These are phyloP conservation scores for Sistotremastrum suecicum DNA, from an alignment of 768 basidiomycete genomes.

Conservation along the genomic window DNA sequence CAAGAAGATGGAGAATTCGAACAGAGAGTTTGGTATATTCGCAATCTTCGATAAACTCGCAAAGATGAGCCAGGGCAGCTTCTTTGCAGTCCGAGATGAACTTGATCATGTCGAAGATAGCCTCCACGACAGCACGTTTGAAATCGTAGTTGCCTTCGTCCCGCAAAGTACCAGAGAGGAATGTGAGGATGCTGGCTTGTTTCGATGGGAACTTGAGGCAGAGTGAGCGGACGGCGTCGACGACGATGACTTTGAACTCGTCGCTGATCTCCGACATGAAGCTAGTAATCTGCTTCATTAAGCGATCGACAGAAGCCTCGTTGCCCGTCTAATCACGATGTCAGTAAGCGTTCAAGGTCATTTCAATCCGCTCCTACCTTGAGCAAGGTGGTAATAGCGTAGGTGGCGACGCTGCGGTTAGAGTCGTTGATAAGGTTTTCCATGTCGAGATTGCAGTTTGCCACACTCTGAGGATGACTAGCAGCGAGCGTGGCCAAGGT, in stretches of 20 bases:
- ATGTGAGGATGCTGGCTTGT: conserved; percentile 92
- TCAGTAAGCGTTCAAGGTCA: conserved; percentile 4
- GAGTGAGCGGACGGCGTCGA: conserved; percentile 93
- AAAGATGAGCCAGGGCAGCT: conserved; percentile 92
- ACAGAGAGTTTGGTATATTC: conserved; percentile 99
- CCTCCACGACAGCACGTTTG: conserved; percentile 97
- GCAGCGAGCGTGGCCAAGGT: conserved; percentile 84
- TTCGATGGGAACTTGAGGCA: conserved; percentile 98
- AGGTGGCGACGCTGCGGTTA: conserved; percentile 94
- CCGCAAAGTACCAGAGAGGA: conserved; percentile 90
- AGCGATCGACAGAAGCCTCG: conserved; percentile 94
- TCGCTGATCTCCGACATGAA: conserved; percentile 99
- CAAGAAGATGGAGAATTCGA: conserved; percentile 87
- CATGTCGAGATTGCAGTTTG: conserved; percentile 89
- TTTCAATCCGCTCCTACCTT: conserved; percentile 39
- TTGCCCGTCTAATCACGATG: conserved; percentile 68
- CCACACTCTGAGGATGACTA: conserved; percentile 74
- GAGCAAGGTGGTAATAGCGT: conserved; percentile 94
- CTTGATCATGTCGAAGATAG: conserved; percentile 99
- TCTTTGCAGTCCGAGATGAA: conserved; percentile 93
- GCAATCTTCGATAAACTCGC: conserved; percentile 99
- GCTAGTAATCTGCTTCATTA: conserved; percentile 98
- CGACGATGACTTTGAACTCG: conserved; percentile 99
- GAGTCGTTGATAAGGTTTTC: conserved; percentile 92
- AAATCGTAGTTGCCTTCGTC: conserved; percentile 99